These are phyloP conservation scores for Nakazawaea wyomingensis DNA, from an alignment of 805 yeast species.

Conservation along the genomic window DNA sequence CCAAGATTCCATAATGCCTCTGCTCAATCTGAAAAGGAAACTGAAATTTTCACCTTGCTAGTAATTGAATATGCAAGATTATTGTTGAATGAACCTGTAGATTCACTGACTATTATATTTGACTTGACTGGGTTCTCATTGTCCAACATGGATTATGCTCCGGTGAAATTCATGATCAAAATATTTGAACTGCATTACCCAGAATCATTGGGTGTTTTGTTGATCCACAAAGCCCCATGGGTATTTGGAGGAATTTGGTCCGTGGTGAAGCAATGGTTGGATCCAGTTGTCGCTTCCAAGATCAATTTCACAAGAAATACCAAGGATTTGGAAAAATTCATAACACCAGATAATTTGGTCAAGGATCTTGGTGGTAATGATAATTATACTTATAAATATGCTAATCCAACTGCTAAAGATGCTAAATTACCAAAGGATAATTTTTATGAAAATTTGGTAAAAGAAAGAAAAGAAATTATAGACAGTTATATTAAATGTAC, in stretches of 20 bases:
- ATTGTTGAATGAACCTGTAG: constrained; percentile 67
- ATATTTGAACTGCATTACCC: constrained; percentile 97
- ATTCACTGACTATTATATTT: constrained; percentile 77
- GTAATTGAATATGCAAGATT: constrained; percentile 81
- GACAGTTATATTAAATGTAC: constrained; percentile 60
- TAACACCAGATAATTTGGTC: constrained; percentile 59
- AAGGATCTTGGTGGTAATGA: constrained; percentile 72
- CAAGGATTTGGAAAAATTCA: constrained; percentile 61
- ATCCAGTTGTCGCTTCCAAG: constrained; percentile 92
- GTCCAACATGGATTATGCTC: constrained; percentile 88
- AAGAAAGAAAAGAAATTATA: constrained; percentile 51
- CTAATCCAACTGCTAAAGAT: constrained; percentile 59
- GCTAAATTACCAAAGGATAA: constrained; percentile 38
- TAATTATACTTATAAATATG: constrained; percentile 51
- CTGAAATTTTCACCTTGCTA: constrained; percentile 69
- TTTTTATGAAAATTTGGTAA: constrained; percentile 37
- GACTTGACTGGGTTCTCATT: constrained; percentile 83
- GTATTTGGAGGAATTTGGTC: constrained; percentile 93
- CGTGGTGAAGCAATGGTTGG: constrained; percentile 87
- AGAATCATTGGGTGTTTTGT: constrained; percentile 78
- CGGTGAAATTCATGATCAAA: constrained; percentile 83
- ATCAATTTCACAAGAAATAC: constrained; percentile 72
- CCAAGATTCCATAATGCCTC: constrained; percentile 70
- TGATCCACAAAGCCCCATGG: constrained; percentile 96
- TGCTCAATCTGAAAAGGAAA: constrained; percentile 63